These are phyloP conservation scores for Candida nitratophila DNA, from an alignment of 805 yeast genomes.

Conservation along the genomic window DNA sequence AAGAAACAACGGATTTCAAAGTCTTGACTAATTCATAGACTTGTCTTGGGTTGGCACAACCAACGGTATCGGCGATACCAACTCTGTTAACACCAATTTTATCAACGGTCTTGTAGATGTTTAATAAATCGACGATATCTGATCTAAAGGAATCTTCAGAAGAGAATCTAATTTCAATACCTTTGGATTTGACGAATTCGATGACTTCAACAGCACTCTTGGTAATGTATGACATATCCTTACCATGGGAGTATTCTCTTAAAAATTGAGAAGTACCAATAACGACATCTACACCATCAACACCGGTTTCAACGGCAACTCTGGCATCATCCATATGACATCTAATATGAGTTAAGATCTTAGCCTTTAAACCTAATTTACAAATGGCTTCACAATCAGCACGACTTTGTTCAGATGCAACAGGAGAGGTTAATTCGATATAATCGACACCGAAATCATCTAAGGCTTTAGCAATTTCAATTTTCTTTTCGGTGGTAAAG, in stretches of 20 bases:
- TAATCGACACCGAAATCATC: conserved; percentile 98
- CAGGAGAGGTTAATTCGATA: conserved; percentile 96
- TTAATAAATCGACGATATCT: conserved; percentile 88
- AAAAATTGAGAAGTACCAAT: conserved; percentile 95
- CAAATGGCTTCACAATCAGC: conserved; percentile 96
- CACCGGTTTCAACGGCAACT: conserved; percentile 97
- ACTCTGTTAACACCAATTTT: conserved; percentile 97
- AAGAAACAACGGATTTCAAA: conserved; percentile 83
- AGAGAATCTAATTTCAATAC: conserved; percentile 93
- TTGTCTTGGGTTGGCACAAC: conserved; percentile 98
- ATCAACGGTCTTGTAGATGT: conserved; percentile 94
- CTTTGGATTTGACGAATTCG: conserved; percentile 94
- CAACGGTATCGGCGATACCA: conserved; percentile 98
- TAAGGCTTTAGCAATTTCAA: conserved; percentile 93
- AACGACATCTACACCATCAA: conserved; percentile 97
- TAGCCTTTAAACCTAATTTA: conserved; percentile 92
- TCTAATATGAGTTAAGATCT: conserved; percentile 92
- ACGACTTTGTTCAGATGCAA: conserved; percentile 92
- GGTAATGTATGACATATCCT: conserved; percentile 97
- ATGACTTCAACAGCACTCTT: conserved; percentile 94
- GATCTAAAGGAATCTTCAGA: conserved; percentile 97
- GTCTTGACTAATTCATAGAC: conserved; percentile 95
- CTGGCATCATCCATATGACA: conserved; percentile 99
- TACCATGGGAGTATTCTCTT: conserved; percentile 94
- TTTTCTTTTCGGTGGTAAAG: conserved; percentile 89